A percentile compares a stretch with the other conserved stretches of the same genome.
Evolutionary conservation across 2,329 filamentous ascomycete genomes (phyloP).

Genomic region (Clonostachys byssicola): DNA sequence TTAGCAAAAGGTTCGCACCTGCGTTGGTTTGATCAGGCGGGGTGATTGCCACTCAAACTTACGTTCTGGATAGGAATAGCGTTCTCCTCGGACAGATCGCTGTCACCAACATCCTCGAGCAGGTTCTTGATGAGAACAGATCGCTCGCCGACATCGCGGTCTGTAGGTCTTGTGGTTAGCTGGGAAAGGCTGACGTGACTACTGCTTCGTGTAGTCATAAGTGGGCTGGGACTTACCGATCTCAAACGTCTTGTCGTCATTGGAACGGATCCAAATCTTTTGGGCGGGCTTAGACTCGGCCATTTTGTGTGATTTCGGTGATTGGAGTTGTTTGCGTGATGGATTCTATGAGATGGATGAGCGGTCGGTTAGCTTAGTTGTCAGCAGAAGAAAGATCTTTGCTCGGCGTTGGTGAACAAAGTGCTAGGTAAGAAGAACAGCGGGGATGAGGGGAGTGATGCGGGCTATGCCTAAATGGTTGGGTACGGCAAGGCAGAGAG

Average conservation of each 20-base stretch:
- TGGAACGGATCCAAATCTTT: conserved; percentile 47
- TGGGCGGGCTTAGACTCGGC: conserved; percentile 22
- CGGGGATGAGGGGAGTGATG: too few species aligned
- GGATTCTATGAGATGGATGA: not conserved
- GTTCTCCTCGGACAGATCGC: conserved; percentile 47
- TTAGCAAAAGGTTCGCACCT: conserved; percentile 3
- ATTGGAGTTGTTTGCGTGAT: not conserved
- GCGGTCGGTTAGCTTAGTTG: not conserved
- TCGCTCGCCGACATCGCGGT: conserved; percentile 82
- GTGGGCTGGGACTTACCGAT: conserved; percentile 33
- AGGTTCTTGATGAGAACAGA: conserved; percentile 98
- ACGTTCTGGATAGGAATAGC: conserved; percentile 87
- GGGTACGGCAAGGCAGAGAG: too few species aligned
- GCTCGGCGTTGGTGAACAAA: too few species aligned
- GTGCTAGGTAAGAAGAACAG: too few species aligned
- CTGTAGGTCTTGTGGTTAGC: conserved; percentile 31
- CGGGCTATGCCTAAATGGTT: too few species aligned
- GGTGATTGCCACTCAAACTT: conserved; percentile 16
- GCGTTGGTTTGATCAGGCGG: conserved; percentile 3
- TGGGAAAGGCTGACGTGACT: not conserved
- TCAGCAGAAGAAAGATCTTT: too few species aligned
- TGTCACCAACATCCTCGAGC: conserved; percentile 84
- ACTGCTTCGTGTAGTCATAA: not conserved
- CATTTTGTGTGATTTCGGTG: conserved; percentile 20
- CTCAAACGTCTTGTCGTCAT: conserved; percentile 41